These are phyloP conservation scores for Candida easanensis DNA, from an alignment of 805 yeast genomes.

Conservation along the genomic window DNA sequence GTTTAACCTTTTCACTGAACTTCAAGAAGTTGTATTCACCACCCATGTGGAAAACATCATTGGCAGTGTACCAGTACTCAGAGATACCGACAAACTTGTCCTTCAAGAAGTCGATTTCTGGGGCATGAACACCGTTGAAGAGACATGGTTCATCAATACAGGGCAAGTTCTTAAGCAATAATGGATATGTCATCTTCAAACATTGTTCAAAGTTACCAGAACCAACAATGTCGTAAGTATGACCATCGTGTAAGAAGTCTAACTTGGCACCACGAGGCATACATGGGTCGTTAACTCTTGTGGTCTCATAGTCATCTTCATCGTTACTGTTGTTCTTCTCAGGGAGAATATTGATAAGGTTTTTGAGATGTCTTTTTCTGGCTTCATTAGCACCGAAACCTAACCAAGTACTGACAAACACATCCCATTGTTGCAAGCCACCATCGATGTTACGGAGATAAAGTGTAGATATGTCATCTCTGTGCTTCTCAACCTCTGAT, in stretches of 20 bases:
- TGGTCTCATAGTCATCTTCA: constrained; percentile 41
- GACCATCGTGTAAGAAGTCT: constrained; percentile 46
- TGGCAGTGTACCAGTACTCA: constrained; percentile 97
- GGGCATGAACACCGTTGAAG: constrained; percentile 94
- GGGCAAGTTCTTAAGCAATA: constrained; percentile 73
- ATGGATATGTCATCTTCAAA: constrained; percentile 66
- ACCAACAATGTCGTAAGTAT: constrained; percentile 56
- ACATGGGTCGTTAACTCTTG: constrained; percentile 67
- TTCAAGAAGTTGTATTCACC: constrained; percentile 80
- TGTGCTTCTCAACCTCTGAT: constrained; percentile 60
- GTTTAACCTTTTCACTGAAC: constrained; percentile 63
- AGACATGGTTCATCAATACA: constrained; percentile 88
- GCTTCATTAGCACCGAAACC: constrained; percentile 98
- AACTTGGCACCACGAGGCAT: constrained; percentile 60
- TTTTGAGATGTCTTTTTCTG: constrained; percentile 63
- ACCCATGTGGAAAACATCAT: constrained; percentile 84
- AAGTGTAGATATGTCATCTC: constrained; percentile 70
- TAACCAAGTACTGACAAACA: constrained; percentile 94
- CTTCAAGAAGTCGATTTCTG: constrained; percentile 71
- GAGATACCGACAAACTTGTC: constrained; percentile 92
- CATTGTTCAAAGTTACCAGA: constrained; percentile 79
- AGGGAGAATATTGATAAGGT: constrained; percentile 48
- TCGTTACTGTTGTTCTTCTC: constrained; percentile 45
- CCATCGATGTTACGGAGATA: constrained; percentile 71
- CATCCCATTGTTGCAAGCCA: constrained; percentile 67